A percentile compares a stretch with the other conserved stretches of the same genome.
Evolutionary conservation across 371 early-diverging fungal genomes (phyloP).

Genomic region (Mucor velutinosus): DNA sequence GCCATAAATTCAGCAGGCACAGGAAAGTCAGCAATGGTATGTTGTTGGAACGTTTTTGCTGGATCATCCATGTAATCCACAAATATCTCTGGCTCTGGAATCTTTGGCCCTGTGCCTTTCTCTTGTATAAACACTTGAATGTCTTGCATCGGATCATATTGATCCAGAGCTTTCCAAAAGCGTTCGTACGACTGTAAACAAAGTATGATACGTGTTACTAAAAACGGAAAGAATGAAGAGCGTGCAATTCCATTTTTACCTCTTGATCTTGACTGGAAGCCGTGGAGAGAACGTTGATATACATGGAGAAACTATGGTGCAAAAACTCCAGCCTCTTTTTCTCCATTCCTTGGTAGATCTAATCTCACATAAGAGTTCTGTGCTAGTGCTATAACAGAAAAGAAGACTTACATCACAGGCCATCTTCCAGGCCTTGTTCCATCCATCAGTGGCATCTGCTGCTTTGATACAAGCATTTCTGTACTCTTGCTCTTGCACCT

Average conservation of each 20-base stretch:
- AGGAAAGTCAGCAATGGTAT: constrained; percentile 35
- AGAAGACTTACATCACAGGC: constrained; percentile 66
- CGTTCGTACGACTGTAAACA: constrained; percentile 71
- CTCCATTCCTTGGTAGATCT: constrained; percentile 85
- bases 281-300: constrained; percentile 82
- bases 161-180: constrained; percentile 69
- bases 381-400: neutral
- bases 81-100: constrained; percentile 48
- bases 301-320: constrained; percentile 79
- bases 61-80: constrained; percentile 49
- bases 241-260: constrained; percentile 33
- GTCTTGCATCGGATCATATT: constrained; percentile 72
- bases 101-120: constrained; percentile 75
- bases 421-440: constrained; percentile 70
- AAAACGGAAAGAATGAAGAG: neutral
- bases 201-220: neutral
- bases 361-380: neutral
- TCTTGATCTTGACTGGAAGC: constrained; percentile 89
- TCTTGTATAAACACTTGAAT: constrained; percentile 70
- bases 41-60: constrained; percentile 42
- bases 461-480: constrained; percentile 62
- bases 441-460: constrained; percentile 67
- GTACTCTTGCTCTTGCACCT: constrained; percentile 70
- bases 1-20: constrained; percentile 17
- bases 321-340: constrained; percentile 88